phyloP scores from a whole-genome alignment of 2,329 filamentous ascomycete species.

The Purpureocillium takamizusanense region DNA sequence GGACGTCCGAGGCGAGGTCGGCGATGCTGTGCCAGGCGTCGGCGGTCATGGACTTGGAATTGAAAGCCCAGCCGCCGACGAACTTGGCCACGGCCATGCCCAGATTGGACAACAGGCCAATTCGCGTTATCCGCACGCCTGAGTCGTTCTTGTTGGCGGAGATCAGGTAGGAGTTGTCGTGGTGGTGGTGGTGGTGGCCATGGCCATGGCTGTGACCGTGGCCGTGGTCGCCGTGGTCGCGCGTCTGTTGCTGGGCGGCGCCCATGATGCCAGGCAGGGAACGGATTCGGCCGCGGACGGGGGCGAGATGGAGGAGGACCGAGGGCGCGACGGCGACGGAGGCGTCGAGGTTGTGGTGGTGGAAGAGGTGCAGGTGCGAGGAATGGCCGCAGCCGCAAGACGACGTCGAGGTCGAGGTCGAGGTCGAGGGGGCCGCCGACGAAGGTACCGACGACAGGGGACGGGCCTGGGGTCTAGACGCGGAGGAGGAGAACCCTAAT shows the following conservation, averaged over 20 bases:
- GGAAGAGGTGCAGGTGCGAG: slow-evolving; percentile 1
- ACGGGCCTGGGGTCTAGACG: too few relatives aligned
- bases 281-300: slow-evolving; percentile 12
- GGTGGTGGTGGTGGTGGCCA: slow-evolving; percentile 69
- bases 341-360: slow-evolving; percentile 2
- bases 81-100: slow-evolving; percentile 93
- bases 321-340: slow-evolving; percentile 3
- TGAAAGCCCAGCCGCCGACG: slow-evolving; percentile 84
- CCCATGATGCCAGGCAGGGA: slow-evolving; percentile 17
- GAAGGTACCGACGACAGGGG: not conserved
- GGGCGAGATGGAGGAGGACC: slow-evolving; percentile 11
- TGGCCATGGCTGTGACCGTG: slow-evolving; percentile 44
- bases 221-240: slow-evolving; percentile 19
- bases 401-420: slow-evolving; percentile 2
- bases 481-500: slow-evolving; percentile 1
- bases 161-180: slow-evolving; percentile 88
- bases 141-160: slow-evolving; percentile 72
- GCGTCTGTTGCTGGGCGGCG: slow-evolving; percentile 21
- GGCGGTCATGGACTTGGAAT: slow-evolving; percentile 85
- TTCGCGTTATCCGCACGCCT: slow-evolving; percentile 52
- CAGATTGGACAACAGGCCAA: slow-evolving; percentile 68
- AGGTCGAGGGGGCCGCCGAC: slow-evolving; percentile 1
- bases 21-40: slow-evolving; percentile 95
- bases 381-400: slow-evolving; percentile 3
- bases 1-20: slow-evolving; percentile 87